phyloP scores from a whole-genome alignment of 2,329 filamentous ascomycete species.

The Alternaria longipes region DNA sequence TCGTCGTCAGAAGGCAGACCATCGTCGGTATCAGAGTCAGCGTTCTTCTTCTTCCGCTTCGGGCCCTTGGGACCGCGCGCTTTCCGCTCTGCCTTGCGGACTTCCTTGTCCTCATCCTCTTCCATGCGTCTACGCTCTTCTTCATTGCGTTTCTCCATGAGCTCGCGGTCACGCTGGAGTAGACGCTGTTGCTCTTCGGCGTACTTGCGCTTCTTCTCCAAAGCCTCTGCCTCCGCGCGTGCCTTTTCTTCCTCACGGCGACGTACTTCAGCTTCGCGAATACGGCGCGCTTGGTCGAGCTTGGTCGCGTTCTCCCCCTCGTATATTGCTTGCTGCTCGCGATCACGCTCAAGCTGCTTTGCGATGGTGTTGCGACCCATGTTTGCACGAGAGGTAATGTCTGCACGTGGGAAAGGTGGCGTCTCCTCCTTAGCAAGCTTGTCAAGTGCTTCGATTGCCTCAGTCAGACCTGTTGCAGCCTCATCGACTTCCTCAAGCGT shows the following conservation, averaged over 20 bases:
- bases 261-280: slow-evolving; percentile 80
- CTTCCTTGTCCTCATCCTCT: slow-evolving; percentile 75
- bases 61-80: slow-evolving; percentile 55
- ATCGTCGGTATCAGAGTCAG: slow-evolving; percentile 58
- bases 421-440: slow-evolving; percentile 68
- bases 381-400: slow-evolving; percentile 93
- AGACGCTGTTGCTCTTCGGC: slow-evolving; percentile 87
- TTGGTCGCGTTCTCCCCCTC: slow-evolving; percentile 93
- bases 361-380: slow-evolving; percentile 97
- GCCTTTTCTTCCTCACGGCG: slow-evolving; percentile 80
- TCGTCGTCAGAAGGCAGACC: slow-evolving; percentile 45
- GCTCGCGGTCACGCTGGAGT: slow-evolving; percentile 73
- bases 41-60: slow-evolving; percentile 70
- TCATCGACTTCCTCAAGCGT: slow-evolving; percentile 82
- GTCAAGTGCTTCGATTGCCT: slow-evolving; percentile 77
- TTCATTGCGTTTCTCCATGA: slow-evolving; percentile 75
- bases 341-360: slow-evolving; percentile 86
- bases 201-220: slow-evolving; percentile 80
- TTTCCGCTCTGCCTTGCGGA: slow-evolving; percentile 71
- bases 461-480: slow-evolving; percentile 81
- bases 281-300: slow-evolving; percentile 79
- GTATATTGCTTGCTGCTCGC: slow-evolving; percentile 86
- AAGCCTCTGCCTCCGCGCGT: slow-evolving; percentile 72
- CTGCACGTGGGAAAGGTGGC: slow-evolving; percentile 87
- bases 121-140: slow-evolving; percentile 74